phyloP scores from a whole-genome alignment of 2,329 filamentous ascomycete species.

The Berkeleyomyces basicola region DNA sequence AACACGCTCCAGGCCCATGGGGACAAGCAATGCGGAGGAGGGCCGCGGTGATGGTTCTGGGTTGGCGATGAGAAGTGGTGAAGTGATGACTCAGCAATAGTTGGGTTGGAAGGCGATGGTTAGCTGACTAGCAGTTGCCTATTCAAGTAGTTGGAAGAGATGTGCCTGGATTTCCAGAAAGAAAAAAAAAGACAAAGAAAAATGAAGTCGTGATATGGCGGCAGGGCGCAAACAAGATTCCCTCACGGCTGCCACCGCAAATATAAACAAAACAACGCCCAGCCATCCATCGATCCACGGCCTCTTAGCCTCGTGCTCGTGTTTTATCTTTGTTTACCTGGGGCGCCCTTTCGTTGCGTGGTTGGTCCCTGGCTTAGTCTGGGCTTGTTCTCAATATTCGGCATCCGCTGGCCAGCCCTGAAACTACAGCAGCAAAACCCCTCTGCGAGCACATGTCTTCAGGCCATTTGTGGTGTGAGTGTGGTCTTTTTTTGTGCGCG shows the following conservation, averaged over 20 bases:
- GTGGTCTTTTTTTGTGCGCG: not conserved
- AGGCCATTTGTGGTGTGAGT: no score
- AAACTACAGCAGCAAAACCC: not conserved
- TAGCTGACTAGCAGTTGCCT: not conserved
- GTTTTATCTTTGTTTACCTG: conserved; percentile 7
- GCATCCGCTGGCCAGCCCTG: not conserved
- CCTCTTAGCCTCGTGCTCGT: not conserved
- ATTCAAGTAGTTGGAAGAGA: no score
- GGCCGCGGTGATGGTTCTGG: not conserved
- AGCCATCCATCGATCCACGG: not conserved
- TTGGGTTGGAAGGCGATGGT: not conserved
- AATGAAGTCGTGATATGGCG: not conserved
- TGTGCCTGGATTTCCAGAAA: not conserved
- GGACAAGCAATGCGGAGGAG: not conserved
- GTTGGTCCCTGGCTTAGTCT: not conserved
- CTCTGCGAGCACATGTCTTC: not conserved
- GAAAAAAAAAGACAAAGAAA: not conserved
- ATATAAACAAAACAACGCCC: not conserved
- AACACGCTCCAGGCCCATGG: conserved; percentile 11
- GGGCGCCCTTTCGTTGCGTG: not conserved
- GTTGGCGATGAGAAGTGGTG: not conserved
- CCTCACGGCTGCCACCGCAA: not conserved
- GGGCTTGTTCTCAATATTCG: not conserved
- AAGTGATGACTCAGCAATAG: not conserved
- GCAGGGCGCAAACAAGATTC: not conserved